Percentiles rank a stretch among this genome's conserved stretches.
Conservation (phyloP, 2,329 filamentous ascomycete genomes). For the Gaeumannomyces sp. region DNA sequence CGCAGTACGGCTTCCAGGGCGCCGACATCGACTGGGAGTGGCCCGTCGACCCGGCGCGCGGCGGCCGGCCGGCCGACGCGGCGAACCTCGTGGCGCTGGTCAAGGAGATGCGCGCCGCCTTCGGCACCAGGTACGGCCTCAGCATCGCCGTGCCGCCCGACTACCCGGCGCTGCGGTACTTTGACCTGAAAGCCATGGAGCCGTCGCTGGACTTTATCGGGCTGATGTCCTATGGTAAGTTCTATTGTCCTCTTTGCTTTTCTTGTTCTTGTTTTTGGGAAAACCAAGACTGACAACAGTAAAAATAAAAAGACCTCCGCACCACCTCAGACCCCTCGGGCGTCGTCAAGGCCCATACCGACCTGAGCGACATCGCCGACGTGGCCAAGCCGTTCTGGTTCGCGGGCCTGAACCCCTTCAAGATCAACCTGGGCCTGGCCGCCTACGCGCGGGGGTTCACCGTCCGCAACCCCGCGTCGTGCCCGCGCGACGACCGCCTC, state of each 20-base stretch:
- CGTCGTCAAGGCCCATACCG: conserved; percentile 31
- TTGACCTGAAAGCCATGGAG: conserved; percentile 31
- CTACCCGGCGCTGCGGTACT: conserved; percentile 33
- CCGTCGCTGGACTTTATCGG: conserved; percentile 31
- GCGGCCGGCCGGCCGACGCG: conserved; percentile 29
- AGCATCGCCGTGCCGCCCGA: conserved; percentile 29
- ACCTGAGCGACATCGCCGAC: conserved; percentile 35
- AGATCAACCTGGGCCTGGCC: conserved; percentile 41
- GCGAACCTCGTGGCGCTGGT: conserved; percentile 30
- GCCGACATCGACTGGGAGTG: conserved; percentile 44
- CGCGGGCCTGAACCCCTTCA: conserved; percentile 29
- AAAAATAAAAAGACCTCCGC: conserved; percentile 27
- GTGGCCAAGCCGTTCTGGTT: conserved; percentile 34
- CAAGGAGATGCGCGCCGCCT: conserved; percentile 28
- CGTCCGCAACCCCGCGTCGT: conserved; percentile 21
- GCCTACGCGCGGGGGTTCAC: conserved; percentile 42
- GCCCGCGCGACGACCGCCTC: conserved; percentile 7
- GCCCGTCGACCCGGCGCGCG: conserved; percentile 28
- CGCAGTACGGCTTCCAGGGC: conserved; percentile 31
- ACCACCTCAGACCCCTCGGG: conserved; percentile 32
- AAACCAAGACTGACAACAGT: too few relatives aligned
- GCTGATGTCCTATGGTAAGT: conserved; percentile 28
- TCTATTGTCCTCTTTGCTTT: too few relatives aligned
- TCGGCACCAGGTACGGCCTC: conserved; percentile 32
- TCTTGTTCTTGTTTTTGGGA: neutral